Evolutionary conservation across 257 asterid genomes (phyloP).

Genomic region (Scutellaria minor): DNA sequence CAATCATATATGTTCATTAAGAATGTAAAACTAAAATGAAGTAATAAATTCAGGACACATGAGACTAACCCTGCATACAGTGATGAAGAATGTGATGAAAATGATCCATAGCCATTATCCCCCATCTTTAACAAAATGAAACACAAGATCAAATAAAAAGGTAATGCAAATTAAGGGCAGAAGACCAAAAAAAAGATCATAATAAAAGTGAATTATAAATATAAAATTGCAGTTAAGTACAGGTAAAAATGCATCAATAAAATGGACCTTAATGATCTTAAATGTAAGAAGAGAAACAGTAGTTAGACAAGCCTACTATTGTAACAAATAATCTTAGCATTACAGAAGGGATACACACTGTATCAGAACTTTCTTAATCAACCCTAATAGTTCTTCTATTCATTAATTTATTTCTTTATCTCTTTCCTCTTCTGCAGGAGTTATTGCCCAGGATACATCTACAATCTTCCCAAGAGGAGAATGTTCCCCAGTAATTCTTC

Average conservation of each 20-base stretch:
- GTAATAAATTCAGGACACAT: constrained; percentile 25
- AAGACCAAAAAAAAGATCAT: constrained; percentile 23
- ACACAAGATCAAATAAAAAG: constrained; percentile 26
- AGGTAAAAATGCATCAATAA: too few species aligned
- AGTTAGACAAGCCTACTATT: neutral
- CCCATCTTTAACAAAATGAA: constrained; percentile 57
- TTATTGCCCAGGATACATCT: neutral
- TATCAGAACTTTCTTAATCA: constrained; percentile 10
- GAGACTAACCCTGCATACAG: constrained; percentile 67
- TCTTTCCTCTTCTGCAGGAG: neutral
- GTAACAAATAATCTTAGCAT: constrained; percentile 2
- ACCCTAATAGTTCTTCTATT: neutral
- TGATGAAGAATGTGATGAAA: constrained; percentile 67
- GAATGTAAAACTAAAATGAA: constrained; percentile 11
- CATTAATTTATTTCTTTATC: neutral
- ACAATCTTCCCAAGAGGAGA: constrained; percentile 5
- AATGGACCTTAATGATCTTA: neutral
- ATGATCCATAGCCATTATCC: constrained; percentile 66
- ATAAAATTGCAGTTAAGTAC: too few species aligned
- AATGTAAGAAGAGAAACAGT: neutral
- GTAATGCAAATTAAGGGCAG: constrained; percentile 21
- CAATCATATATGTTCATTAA: constrained; percentile 16
- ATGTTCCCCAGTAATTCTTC: constrained; percentile 7
- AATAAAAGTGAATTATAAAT: neutral
- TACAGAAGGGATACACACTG: constrained; percentile 10